Conservation (phyloP, 1,139 yeast genomes). For the Hyphopichia fennica region DNA sequence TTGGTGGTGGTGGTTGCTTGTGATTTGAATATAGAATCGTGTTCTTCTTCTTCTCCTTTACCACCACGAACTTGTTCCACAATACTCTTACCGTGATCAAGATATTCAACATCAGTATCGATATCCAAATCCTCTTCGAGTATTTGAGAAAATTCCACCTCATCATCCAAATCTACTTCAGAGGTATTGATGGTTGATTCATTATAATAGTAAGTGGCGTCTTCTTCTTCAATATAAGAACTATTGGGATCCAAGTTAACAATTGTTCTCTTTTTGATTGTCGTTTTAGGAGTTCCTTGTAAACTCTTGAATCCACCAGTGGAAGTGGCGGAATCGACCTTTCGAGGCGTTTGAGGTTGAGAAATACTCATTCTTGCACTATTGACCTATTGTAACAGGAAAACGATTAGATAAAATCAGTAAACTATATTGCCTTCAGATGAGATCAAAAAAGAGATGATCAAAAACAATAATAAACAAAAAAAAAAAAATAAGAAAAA, state of each 20-base stretch:
- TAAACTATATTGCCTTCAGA: too few species aligned
- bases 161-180: slow-evolving; percentile 14
- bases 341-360: background rate
- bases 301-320: background rate
- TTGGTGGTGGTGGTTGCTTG: background rate
- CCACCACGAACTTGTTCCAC: background rate
- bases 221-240: slow-evolving; percentile 41
- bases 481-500: background rate
- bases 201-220: slow-evolving; percentile 29
- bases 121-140: slow-evolving; percentile 11
- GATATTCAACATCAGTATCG: slow-evolving; percentile 10
- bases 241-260: slow-evolving; percentile 27
- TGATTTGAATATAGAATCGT: background rate
- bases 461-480: background rate
- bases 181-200: slow-evolving; percentile 15
- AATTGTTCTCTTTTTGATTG: slow-evolving; percentile 17
- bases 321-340: background rate
- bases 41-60: background rate
- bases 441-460: background rate
- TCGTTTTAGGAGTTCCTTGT: slow-evolving; percentile 4
- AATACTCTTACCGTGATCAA: background rate
- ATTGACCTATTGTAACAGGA: background rate
- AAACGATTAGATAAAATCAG: too few species aligned
- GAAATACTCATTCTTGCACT: background rate
- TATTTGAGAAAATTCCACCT: slow-evolving; percentile 7